Evolutionary conservation across 352 stramenopile species (phyloP), one percentile per base, ranked within the genome.

Genomic region (Globisporangium solare): DNA sequence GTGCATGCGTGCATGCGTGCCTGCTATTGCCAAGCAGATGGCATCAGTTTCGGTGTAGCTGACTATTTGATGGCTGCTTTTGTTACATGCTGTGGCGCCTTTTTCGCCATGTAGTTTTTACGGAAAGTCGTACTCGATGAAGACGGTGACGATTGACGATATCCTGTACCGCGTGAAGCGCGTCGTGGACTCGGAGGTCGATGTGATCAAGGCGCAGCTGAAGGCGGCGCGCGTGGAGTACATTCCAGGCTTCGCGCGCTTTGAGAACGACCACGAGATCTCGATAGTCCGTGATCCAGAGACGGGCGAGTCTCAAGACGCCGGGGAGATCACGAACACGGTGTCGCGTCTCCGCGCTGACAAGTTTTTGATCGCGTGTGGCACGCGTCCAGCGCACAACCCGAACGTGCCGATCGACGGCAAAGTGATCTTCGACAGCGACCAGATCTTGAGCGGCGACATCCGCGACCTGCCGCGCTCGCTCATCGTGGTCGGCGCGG

Each of bases 301-400:
- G 57, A 58, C 49, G 42, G 22, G 13, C n/a, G 55, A 66, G 20
- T 22, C 47, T 17, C 51, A 43, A 21, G 43, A 57, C 22, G 43
- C 14, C 50, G 65, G 58, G 24, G 67, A 56, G 24, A 60, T 40
- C 24, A 10, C 76, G 10, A 59, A 74, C 51, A 62, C 69, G 37
- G 65, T 81, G 39, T 71, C 76, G n/a, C 65, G 71, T 5, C 55
- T 89, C 13, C 65, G 61, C n/a, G 83, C 79, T 5, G 66, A 89
- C 60, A 93, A 93, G 60, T 89, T 93, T 56, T 71, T 93, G 32
- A 83, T 96, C 51, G 86, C 85, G 2, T 94, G 83, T 57, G 88
- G 88, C 42, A 96, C 88, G 40, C 70, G 86, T 5, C 88, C 88
- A 0, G 79, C 89, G 37, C 84, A 92, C 61, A 87, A 67, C 31